These are phyloP conservation scores for Epichloe baconii DNA, from an alignment of 2,329 filamentous ascomycete genomes.

Conservation along the genomic window DNA sequence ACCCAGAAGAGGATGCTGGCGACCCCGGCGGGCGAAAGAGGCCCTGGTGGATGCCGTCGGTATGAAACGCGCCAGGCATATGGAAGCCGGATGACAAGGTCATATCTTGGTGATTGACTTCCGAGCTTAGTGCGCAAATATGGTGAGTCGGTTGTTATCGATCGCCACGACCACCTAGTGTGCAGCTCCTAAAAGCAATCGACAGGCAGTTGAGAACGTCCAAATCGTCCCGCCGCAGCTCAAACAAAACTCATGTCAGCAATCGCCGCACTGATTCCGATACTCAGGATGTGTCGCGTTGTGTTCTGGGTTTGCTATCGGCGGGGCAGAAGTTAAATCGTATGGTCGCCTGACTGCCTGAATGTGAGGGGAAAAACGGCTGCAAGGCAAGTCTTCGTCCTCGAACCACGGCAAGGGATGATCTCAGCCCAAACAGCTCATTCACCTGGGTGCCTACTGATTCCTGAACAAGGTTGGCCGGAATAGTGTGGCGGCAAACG, in stretches of 20 bases:
- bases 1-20: conserved; percentile 25
- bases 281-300: neutral
- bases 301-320: neutral
- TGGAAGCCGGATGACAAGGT: conserved; percentile 16
- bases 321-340: neutral
- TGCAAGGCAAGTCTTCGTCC: too few species aligned
- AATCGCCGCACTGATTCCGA: neutral
- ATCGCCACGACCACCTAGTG: neutral
- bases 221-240: neutral
- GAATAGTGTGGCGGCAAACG: neutral
- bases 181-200: too few species aligned
- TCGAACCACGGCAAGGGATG: neutral
- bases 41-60: conserved; percentile 28
- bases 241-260: neutral
- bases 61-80: conserved; percentile 23
- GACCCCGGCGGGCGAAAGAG: conserved; percentile 34
- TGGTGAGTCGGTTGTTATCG: neutral
- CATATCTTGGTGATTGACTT: neutral
- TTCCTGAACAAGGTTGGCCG: neutral
- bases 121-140: neutral
- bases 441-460: neutral
- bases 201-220: neutral
- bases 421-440: too few species aligned
- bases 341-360: neutral
- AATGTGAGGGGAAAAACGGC: too few species aligned